Conservation (phyloP, 371 early-diverging fungal genomes). For the Blakeslea trispora region DNA sequence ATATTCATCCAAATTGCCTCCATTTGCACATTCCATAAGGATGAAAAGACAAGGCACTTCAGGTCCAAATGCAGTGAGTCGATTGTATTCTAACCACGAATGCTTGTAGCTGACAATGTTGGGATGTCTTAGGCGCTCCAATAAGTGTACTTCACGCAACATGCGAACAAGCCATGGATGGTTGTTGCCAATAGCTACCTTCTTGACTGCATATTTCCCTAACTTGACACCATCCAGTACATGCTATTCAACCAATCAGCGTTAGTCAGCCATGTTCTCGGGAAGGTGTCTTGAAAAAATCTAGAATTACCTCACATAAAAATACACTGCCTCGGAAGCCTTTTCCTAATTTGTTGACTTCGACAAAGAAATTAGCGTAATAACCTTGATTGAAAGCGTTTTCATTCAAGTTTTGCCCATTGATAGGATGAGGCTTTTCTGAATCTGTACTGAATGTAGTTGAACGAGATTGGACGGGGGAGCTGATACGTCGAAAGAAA, state of each 20-base stretch:
- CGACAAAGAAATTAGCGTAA: slow-evolving; percentile 92
- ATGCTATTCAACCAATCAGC: slow-evolving; percentile 62
- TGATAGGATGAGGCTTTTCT: neutral
- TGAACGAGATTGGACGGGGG: slow-evolving; percentile 17
- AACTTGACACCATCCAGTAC: slow-evolving; percentile 80
- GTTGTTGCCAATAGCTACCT: slow-evolving; percentile 88
- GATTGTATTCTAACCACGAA: slow-evolving; percentile 87
- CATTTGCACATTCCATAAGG: slow-evolving; percentile 96
- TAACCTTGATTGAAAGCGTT: slow-evolving; percentile 88
- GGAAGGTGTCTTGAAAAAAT: no score
- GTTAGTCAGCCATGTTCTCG: no score
- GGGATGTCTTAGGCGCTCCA: slow-evolving; percentile 86
- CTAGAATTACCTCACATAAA: slow-evolving; percentile 68
- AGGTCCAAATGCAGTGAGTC: slow-evolving; percentile 82
- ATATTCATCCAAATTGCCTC: slow-evolving; percentile 94
- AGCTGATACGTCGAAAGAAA: slow-evolving; percentile 8
- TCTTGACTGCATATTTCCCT: slow-evolving; percentile 91
- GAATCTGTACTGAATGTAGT: slow-evolving; percentile 18
- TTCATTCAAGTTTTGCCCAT: slow-evolving; percentile 30
- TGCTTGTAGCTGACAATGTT: slow-evolving; percentile 96
- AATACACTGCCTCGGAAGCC: slow-evolving; percentile 92
- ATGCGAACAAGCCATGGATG: slow-evolving; percentile 92
- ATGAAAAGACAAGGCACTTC: slow-evolving; percentile 94
- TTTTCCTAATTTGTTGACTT: slow-evolving; percentile 82
- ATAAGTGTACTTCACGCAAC: slow-evolving; percentile 90